Conservation (phyloP, 2,329 filamentous ascomycete genomes). For the Xylaria sp. region DNA sequence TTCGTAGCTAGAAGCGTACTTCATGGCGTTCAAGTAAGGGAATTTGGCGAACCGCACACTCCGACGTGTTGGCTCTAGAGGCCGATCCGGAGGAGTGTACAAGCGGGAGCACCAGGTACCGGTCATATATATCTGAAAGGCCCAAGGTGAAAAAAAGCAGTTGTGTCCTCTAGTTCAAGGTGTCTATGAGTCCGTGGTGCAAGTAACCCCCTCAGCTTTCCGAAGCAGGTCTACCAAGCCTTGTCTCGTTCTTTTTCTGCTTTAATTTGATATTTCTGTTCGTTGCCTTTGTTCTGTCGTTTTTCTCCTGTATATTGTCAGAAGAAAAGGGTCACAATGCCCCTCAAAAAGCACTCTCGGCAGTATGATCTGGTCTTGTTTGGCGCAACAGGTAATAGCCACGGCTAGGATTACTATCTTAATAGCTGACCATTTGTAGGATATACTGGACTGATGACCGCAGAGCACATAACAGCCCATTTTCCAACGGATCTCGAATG, state of each 20-base stretch:
- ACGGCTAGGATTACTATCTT: constrained; percentile 1
- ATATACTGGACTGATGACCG: constrained; percentile 37
- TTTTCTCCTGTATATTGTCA: not conserved
- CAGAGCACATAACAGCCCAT: constrained; percentile 36
- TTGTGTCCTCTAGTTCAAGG: too few relatives aligned
- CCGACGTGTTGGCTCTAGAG: constrained; percentile 10
- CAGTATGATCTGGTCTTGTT: constrained; percentile 62
- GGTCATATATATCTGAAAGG: not conserved
- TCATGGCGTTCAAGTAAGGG: constrained; percentile 17
- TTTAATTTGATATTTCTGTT: not conserved
- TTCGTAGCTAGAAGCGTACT: constrained; percentile 28
- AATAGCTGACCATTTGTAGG: constrained; percentile 25
- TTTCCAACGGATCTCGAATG: constrained; percentile 37
- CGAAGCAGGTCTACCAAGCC: not conserved
- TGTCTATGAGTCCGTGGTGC: not conserved
- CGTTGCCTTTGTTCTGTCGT: not conserved
- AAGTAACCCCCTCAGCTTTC: not conserved
- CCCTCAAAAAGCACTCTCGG: constrained; percentile 52
- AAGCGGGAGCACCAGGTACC: constrained; percentile 19
- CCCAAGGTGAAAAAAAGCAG: not conserved
- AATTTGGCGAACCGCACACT: constrained; percentile 8
- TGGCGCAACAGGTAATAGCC: constrained; percentile 55
- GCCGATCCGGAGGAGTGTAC: constrained; percentile 9
- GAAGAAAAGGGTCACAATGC: constrained; percentile 39
- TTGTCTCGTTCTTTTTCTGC: not conserved